Conservation (phyloP, 2,329 filamentous ascomycete genomes). For the Bipolaris gigantea region DNA sequence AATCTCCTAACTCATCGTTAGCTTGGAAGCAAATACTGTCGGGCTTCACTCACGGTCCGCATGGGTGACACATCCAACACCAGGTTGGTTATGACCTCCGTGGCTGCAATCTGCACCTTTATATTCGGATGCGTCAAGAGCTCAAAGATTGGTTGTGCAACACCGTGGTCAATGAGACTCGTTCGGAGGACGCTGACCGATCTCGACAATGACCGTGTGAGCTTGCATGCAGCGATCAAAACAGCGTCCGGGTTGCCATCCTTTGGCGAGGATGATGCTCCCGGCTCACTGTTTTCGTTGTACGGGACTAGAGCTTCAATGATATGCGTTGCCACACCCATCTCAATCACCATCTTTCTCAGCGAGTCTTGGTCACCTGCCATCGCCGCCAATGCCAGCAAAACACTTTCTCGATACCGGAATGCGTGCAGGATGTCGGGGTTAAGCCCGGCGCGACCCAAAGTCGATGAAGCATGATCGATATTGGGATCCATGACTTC, state of each 20-base stretch:
- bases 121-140: slow-evolving; percentile 75
- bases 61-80: slow-evolving; percentile 89
- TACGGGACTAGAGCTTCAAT: slow-evolving; percentile 76
- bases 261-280: slow-evolving; percentile 41
- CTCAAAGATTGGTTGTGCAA: slow-evolving; percentile 74
- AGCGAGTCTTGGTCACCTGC: slow-evolving; percentile 81
- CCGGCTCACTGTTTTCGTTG: slow-evolving; percentile 44
- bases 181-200: slow-evolving; percentile 85
- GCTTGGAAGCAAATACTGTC: not conserved
- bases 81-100: slow-evolving; percentile 80
- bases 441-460: slow-evolving; percentile 38
- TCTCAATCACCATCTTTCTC: slow-evolving; percentile 77
- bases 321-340: slow-evolving; percentile 78
- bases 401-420: slow-evolving; percentile 71
- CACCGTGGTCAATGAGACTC: slow-evolving; percentile 80
- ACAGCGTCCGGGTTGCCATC: slow-evolving; percentile 80
- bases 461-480: slow-evolving; percentile 37
- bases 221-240: slow-evolving; percentile 81
- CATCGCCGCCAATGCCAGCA: slow-evolving; percentile 81
- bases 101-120: slow-evolving; percentile 83
- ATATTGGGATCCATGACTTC: slow-evolving; percentile 30
- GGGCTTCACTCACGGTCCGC: slow-evolving; percentile 68
- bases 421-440: slow-evolving; percentile 68
- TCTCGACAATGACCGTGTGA: slow-evolving; percentile 77
- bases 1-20: slow-evolving; percentile 56